Evolutionary conservation across 441 rosid species (phyloP).

Genomic region (Daphne laureola): DNA sequence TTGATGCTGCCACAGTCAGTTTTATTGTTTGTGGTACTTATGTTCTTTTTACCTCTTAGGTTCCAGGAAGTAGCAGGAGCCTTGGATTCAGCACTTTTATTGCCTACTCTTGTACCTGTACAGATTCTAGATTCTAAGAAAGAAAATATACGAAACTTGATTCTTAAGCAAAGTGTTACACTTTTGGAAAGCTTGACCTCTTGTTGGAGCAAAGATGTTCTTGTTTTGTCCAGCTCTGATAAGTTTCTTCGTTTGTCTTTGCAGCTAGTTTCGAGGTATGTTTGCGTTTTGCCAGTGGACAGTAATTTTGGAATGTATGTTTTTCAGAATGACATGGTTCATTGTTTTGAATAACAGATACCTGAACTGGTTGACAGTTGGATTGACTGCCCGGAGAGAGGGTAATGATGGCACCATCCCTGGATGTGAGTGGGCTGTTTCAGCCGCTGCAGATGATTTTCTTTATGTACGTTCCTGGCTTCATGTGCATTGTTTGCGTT

Average conservation of each 20-base stretch:
- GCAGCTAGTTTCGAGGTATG: constrained; percentile 87
- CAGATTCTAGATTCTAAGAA: constrained; percentile 42
- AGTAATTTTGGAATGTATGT: constrained; percentile 1
- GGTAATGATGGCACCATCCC: constrained; percentile 47
- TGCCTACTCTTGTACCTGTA: constrained; percentile 48
- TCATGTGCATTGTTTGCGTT: constrained; percentile 10
- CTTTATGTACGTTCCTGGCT: constrained; percentile 51
- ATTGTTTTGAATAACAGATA: constrained; percentile 36
- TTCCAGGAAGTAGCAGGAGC: constrained; percentile 97
- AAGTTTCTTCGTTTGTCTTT: constrained; percentile 93
- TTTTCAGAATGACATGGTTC: constrained; percentile 3
- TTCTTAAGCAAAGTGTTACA: constrained; percentile 66
- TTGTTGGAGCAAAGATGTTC: constrained; percentile 96
- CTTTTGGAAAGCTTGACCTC: constrained; percentile 77
- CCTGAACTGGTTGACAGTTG: constrained; percentile 82
- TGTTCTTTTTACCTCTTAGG: constrained; percentile 34
- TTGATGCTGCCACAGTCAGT: not conserved
- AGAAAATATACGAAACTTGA: constrained; percentile 31
- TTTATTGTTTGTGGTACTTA: constrained; percentile 5
- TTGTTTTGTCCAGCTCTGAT: constrained; percentile 81
- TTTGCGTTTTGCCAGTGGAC: constrained; percentile 4
- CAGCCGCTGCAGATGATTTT: constrained; percentile 76
- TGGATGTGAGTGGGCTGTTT: constrained; percentile 82
- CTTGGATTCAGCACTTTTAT: constrained; percentile 69
- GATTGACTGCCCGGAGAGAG: constrained; percentile 51